These are phyloP conservation scores for Wickerhamomyces sp. DNA, from an alignment of 1,139 yeast species.

Conservation along the genomic window DNA sequence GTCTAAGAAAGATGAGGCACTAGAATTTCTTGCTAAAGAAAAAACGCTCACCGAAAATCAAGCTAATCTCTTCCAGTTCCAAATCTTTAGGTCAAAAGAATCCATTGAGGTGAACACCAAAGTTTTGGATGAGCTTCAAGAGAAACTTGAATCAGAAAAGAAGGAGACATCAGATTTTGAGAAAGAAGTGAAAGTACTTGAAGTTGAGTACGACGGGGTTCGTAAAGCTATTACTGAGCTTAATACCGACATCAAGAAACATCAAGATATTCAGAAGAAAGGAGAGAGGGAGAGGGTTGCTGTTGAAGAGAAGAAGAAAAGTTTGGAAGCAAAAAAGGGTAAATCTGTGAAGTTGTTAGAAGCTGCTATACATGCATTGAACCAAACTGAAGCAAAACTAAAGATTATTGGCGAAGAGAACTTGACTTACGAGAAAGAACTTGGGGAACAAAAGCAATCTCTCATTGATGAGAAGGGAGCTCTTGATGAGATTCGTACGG, in stretches of 20 bases:
- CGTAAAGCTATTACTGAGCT: constrained; percentile 30
- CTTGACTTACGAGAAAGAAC: constrained; percentile 28
- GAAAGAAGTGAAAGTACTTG: constrained; percentile 37
- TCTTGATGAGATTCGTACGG: constrained; percentile 59
- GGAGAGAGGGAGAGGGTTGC: constrained; percentile 51
- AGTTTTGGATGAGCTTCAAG: constrained; percentile 35
- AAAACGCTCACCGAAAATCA: constrained; percentile 52
- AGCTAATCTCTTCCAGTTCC: constrained; percentile 54
- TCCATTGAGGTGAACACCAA: constrained; percentile 36
- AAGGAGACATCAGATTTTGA: constrained; percentile 40
- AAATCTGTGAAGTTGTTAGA: constrained; percentile 51
- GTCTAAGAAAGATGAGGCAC: constrained; percentile 62
- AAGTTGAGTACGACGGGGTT: constrained; percentile 33
- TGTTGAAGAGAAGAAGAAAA: constrained; percentile 69
- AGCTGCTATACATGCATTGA: constrained; percentile 32
- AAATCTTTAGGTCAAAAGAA: constrained; percentile 37
- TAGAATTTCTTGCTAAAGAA: constrained; percentile 61
- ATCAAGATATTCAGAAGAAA: constrained; percentile 37
- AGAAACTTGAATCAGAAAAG: constrained; percentile 43
- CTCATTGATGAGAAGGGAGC: constrained; percentile 49
- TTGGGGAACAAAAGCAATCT: constrained; percentile 40
- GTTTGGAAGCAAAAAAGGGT: constrained; percentile 52
- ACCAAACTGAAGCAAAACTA: constrained; percentile 42
- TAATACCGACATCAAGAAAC: constrained; percentile 30
- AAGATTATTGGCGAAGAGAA: constrained; percentile 41